A percentile compares a stretch with the other conserved stretches of the same genome.
These are phyloP conservation scores for Puccinia brachypodii DNA, from an alignment of 1,284 basidiomycete species.

Conservation along the genomic window DNA sequence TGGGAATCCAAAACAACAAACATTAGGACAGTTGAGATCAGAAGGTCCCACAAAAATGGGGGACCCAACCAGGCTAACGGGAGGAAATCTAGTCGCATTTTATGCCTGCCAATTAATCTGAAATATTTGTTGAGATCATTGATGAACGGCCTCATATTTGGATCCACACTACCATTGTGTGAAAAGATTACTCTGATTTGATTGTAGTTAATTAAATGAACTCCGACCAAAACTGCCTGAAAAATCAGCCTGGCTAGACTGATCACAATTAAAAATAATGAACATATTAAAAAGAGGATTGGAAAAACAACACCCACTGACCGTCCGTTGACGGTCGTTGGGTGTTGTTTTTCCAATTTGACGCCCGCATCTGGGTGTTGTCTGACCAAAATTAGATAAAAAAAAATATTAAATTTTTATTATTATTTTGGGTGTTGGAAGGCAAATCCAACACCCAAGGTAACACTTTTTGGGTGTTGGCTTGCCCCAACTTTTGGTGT, in stretches of 20 bases:
- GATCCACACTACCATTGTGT: neutral
- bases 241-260: conserved; percentile 23
- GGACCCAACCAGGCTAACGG: conserved; percentile 24
- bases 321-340: no score
- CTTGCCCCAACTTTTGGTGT: no score
- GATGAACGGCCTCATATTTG: neutral
- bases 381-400: no score
- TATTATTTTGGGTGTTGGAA: no score
- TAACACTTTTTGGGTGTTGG: no score
- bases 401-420: no score
- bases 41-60: conserved; percentile 8
- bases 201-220: neutral
- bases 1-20: conserved; percentile 20
- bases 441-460: no score
- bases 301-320: no score
- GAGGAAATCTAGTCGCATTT: conserved; percentile 1
- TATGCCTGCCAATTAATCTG: neutral
- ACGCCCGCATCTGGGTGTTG: no score
- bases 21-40: conserved; percentile 27
- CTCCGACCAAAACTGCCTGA: neutral
- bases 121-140: conserved; percentile 8
- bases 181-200: neutral
- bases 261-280: conserved; percentile 15
- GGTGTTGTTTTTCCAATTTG: no score
- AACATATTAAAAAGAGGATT: conserved; percentile 20